Base-by-base conservation (phyloP, 2,329 filamentous ascomycete species). In the Lomentospora prolificans region DNA sequence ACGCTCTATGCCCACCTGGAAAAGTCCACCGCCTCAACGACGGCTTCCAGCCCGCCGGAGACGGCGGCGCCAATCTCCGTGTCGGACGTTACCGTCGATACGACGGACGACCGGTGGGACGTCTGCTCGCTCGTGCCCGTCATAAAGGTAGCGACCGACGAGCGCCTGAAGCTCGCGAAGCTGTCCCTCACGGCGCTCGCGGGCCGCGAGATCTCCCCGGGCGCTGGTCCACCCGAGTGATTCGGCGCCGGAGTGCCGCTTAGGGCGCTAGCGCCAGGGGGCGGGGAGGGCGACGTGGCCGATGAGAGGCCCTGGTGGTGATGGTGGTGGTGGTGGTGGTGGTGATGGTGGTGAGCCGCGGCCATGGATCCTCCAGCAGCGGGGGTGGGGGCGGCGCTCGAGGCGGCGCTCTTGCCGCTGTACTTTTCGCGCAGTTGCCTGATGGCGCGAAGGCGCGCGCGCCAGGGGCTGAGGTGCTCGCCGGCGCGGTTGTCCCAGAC, bases 391-490 rank as follows among this genome's bases (percentile, higher is more conserved):
- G 60, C 66, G 62, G 9, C 63, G 60, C 59, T 70, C 63, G 61
- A 65, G 58, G 61, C 66, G 55, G 65, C 72, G 33, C 61, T 51
- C 60, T 77, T 81, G 7, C 72, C 71, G 2, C 72, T 75, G 61
- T 86, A 78, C 58, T 79, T 82, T 57, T 95, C 89, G 27, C 90
- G 83, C 52, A 99, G 78, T 48, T 84, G 81, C 66, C 87, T 86
- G 66, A 99, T 95, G 67, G 92, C 88, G 51, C 87, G 82, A 10
- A 97, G 79, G 51, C 94, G 84, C 63, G 86, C 89, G 57, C 90
- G 84, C 94, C 94, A 97, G 7, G 89, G 89, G 9, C 90, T 94
- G 28, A 94, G 79, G 64, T 95, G 85, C 67, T 95, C 90, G 57
- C 87, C 87, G 4, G 87, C 81, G 50, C 84, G 79, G 64, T 82